A percentile compares a stretch with the other conserved stretches of the same genome.
phyloP scores from a whole-genome alignment of 768 basidiomycete species.

The Tylopilus intermedius region DNA sequence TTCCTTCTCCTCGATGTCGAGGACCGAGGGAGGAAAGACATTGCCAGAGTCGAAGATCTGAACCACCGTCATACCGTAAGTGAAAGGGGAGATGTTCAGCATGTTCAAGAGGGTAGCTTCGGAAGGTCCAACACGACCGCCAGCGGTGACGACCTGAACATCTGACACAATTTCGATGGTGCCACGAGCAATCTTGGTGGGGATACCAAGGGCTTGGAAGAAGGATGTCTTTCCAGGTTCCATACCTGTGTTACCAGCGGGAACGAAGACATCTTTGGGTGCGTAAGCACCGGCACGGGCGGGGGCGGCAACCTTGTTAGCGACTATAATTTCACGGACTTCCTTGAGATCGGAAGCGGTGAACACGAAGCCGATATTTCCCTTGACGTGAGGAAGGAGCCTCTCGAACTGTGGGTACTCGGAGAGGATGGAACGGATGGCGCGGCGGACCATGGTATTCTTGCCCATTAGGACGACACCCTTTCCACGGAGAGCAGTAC shows the following conservation, averaged over 20 bases:
- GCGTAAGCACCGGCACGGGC: constrained; percentile 97
- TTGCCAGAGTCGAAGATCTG: constrained; percentile 96
- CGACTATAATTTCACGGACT: constrained; percentile 83
- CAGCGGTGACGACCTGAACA: constrained; percentile 89
- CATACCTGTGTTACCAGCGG: constrained; percentile 98
- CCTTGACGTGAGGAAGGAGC: constrained; percentile 91
- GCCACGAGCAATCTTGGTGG: constrained; percentile 99
- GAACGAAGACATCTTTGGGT: constrained; percentile 86
- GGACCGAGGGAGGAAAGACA: constrained; percentile 81
- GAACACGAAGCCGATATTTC: constrained; percentile 99
- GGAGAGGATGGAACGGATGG: constrained; percentile 82
- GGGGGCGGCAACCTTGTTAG: constrained; percentile 98
- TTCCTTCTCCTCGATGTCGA: constrained; percentile 89
- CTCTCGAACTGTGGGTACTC: constrained; percentile 94
- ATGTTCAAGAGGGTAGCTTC: constrained; percentile 99
- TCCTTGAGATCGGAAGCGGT: constrained; percentile 90
- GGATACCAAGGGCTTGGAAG: constrained; percentile 99
- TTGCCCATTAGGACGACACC: constrained; percentile 99
- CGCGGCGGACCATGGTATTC: constrained; percentile 99
- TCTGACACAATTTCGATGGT: constrained; percentile 99
- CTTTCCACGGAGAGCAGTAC: constrained; percentile 91
- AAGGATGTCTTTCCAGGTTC: constrained; percentile 99
- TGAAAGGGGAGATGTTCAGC: constrained; percentile 99
- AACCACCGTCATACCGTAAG: constrained; percentile 97
- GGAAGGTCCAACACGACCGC: constrained; percentile 91